Evolutionary conservation across 2,329 filamentous ascomycete genomes (phyloP).

Genomic region (Coniochaeta sp.): DNA sequence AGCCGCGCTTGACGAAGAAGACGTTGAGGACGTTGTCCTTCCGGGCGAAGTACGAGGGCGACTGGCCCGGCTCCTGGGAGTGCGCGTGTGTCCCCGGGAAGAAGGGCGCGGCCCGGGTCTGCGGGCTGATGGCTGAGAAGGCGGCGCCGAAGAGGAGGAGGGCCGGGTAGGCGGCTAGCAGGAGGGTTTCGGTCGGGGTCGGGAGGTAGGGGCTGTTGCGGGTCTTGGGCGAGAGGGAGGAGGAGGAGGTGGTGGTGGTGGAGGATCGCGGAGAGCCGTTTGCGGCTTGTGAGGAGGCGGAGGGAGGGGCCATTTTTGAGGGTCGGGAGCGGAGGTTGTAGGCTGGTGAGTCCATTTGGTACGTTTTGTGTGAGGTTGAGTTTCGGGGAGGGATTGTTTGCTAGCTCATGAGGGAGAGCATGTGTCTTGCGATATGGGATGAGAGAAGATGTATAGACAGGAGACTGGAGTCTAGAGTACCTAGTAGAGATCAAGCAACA

Average conservation of each 20-base stretch:
- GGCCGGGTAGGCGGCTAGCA: constrained; percentile 65
- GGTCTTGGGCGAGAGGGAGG: background rate
- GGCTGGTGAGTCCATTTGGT: background rate
- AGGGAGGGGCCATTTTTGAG: background rate
- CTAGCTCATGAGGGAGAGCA: background rate
- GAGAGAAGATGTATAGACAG: no score
- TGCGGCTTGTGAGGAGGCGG: background rate
- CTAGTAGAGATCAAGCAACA: no score
- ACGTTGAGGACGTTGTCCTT: constrained; percentile 91
- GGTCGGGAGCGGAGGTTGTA: constrained; percentile 1
- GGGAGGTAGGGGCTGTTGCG: constrained; percentile 57
- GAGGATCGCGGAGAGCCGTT: constrained; percentile 4
- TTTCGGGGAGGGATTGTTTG: background rate
- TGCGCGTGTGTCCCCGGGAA: constrained; percentile 56
- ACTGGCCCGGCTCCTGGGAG: constrained; percentile 35
- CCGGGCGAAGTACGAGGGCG: constrained; percentile 83
- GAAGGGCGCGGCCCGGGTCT: constrained; percentile 57
- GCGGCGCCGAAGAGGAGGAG: constrained; percentile 75
- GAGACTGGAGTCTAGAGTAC: no score
- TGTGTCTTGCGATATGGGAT: background rate
- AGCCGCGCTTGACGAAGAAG: constrained; percentile 90
- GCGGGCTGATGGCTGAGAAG: constrained; percentile 71
- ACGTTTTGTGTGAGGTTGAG: background rate
- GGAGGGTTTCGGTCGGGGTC: constrained; percentile 56
- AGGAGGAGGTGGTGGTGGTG: constrained; percentile 3